phyloP scores from a whole-genome alignment of 805 yeast species.

The Metschnikowia matae region DNA sequence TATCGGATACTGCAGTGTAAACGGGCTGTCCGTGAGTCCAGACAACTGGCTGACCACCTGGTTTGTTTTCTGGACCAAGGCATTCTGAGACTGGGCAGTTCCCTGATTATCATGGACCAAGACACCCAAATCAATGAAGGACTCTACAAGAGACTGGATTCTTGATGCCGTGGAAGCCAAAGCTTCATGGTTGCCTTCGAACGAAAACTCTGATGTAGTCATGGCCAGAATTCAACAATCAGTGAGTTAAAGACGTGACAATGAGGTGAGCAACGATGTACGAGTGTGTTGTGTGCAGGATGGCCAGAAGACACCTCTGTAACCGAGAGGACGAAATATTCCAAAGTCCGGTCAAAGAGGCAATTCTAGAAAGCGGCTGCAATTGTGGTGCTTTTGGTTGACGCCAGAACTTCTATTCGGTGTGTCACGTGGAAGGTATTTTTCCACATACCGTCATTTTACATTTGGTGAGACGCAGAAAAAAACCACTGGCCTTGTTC shows the following conservation, averaged over 20 bases:
- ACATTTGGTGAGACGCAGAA: conserved; percentile 5
- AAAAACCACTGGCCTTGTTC: conserved; percentile 2
- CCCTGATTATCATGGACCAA: conserved; percentile 93
- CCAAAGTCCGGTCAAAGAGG: not conserved
- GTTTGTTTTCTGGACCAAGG: conserved; percentile 39
- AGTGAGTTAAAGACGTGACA: not conserved
- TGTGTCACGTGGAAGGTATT: conserved; percentile 1
- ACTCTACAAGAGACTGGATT: conserved; percentile 48
- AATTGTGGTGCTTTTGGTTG: not conserved
- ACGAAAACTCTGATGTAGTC: conserved; percentile 29
- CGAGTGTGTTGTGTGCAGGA: not conserved
- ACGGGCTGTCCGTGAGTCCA: conserved; percentile 30
- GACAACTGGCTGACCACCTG: conserved; percentile 37
- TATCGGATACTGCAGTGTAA: conserved; percentile 41
- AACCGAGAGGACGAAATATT: not conserved
- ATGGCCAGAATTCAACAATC: conserved; percentile 12
- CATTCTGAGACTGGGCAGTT: conserved; percentile 68
- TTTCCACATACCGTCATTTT: not conserved
- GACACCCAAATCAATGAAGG: conserved; percentile 84
- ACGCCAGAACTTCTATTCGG: not conserved
- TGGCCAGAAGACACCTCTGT: not conserved
- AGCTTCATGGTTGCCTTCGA: conserved; percentile 25
- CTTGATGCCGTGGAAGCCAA: conserved; percentile 28
- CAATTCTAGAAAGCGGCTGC: not conserved
- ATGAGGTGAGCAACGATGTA: not conserved